Evolutionary conservation across 1,139 yeast species (phyloP).

Genomic region (Scheffersomyces illinoinensis): DNA sequence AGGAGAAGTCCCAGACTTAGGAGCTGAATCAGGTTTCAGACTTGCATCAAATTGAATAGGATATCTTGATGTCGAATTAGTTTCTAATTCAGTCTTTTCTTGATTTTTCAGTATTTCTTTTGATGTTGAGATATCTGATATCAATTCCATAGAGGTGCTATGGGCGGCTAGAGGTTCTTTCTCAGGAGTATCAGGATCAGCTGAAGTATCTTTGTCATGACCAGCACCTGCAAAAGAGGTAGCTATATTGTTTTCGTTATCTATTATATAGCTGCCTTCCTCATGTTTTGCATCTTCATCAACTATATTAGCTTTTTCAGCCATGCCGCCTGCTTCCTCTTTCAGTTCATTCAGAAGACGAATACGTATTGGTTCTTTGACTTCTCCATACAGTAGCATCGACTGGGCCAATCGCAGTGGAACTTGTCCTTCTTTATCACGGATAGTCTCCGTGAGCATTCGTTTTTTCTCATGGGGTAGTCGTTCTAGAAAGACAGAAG

Average conservation of each 20-base stretch:
- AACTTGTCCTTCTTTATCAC: background rate
- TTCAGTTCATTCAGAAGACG: background rate
- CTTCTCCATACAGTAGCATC: background rate
- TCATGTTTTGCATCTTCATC: background rate
- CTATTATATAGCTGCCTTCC: too few relatives aligned
- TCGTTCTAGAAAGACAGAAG: constrained; percentile 23
- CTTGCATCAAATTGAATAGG: background rate
- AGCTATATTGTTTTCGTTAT: background rate
- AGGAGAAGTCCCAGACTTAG: background rate
- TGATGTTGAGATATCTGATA: background rate
- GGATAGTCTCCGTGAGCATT: background rate
- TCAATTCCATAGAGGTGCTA: background rate
- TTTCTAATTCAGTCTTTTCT: background rate
- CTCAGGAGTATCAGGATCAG: background rate
- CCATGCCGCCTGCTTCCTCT: background rate
- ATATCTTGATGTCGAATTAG: background rate
- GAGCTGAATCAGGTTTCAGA: background rate
- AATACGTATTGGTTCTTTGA: background rate
- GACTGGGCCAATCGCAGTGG: background rate
- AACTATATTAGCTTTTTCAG: background rate
- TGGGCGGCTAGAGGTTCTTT: background rate
- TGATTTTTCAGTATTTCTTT: constrained; percentile 5
- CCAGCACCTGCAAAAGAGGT: background rate
- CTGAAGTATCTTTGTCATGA: background rate
- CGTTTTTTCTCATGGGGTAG: constrained; percentile 14